Conservation (phyloP, 495 filamentous ascomycete species). For the Penicillium arizonense region DNA sequence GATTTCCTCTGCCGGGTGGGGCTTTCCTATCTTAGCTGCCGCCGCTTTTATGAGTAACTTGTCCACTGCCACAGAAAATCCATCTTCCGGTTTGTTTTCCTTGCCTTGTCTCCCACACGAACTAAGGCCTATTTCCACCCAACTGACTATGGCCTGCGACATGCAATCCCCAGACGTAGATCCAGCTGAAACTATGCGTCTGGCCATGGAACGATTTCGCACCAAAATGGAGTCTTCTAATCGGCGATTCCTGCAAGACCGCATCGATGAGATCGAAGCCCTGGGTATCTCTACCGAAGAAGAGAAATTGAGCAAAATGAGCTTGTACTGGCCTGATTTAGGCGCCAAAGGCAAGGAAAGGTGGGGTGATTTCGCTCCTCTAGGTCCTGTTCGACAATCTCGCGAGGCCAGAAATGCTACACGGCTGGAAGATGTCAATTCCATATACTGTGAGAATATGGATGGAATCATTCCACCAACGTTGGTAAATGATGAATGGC, state of each 20-base stretch:
- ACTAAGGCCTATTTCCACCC: no score
- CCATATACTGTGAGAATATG: background rate
- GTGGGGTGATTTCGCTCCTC: background rate
- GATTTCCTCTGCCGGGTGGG: conserved; percentile 13
- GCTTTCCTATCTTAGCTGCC: conserved; percentile 20
- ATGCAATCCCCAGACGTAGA: background rate
- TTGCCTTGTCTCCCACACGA: no score
- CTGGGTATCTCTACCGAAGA: conserved; percentile 1
- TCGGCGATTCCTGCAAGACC: conserved; percentile 1
- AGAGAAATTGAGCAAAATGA: background rate
- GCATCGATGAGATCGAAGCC: conserved; percentile 5
- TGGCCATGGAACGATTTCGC: conserved; percentile 2
- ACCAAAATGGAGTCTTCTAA: conserved; percentile 4
- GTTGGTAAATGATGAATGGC: background rate
- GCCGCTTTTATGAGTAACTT: conserved; percentile 17
- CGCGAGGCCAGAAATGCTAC: background rate
- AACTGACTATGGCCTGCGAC: no score
- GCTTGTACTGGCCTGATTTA: background rate
- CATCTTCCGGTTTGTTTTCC: no score
- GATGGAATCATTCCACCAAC: conserved; percentile 2
- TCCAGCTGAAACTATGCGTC: conserved; percentile 3
- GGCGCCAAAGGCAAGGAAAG: background rate
- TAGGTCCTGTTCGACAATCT: background rate
- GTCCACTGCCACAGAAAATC: no score
- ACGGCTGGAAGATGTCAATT: background rate